These are phyloP conservation scores for Cordyceps tenuipes DNA, from an alignment of 2,329 filamentous ascomycete species.

Conservation along the genomic window DNA sequence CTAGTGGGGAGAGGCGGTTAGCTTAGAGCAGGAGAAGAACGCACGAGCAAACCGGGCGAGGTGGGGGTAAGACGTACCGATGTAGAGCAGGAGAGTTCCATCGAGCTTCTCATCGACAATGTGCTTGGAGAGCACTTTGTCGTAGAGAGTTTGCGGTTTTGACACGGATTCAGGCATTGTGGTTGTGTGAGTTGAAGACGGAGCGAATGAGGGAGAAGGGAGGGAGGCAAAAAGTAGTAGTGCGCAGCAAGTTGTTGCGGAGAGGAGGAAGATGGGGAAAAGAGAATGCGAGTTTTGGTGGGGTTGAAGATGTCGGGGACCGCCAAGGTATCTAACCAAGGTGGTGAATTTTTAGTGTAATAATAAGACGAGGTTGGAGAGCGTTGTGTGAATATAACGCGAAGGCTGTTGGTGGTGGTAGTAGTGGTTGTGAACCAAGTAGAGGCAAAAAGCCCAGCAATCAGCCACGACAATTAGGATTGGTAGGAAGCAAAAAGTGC, in stretches of 20 bases:
- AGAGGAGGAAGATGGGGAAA: background rate
- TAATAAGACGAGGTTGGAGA: background rate
- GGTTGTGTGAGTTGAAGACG: conserved; percentile 17
- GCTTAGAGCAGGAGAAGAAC: background rate
- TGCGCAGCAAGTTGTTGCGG: conserved; percentile 1
- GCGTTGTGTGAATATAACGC: background rate
- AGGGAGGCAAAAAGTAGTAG: conserved; percentile 11
- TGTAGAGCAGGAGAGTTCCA: conserved; percentile 87
- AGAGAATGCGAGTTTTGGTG: conserved; percentile 4
- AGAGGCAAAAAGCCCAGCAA: background rate
- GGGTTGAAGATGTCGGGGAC: conserved; percentile 1
- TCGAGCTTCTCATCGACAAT: conserved; percentile 93
- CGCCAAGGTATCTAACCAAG: background rate
- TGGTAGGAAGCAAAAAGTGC: background rate
- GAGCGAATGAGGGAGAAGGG: conserved; percentile 9
- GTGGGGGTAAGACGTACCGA: conserved; percentile 52
- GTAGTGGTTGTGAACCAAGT: no score
- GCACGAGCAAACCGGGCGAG: background rate
- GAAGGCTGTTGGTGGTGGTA: background rate
- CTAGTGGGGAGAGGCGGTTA: conserved; percentile 34
- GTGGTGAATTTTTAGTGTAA: background rate
- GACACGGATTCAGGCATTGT: conserved; percentile 69
- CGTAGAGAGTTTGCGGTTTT: conserved; percentile 79
- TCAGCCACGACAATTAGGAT: background rate
- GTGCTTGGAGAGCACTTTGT: conserved; percentile 94